These are phyloP conservation scores for Delonix regia DNA, from an alignment of 306 rosid species.

Conservation along the genomic window DNA sequence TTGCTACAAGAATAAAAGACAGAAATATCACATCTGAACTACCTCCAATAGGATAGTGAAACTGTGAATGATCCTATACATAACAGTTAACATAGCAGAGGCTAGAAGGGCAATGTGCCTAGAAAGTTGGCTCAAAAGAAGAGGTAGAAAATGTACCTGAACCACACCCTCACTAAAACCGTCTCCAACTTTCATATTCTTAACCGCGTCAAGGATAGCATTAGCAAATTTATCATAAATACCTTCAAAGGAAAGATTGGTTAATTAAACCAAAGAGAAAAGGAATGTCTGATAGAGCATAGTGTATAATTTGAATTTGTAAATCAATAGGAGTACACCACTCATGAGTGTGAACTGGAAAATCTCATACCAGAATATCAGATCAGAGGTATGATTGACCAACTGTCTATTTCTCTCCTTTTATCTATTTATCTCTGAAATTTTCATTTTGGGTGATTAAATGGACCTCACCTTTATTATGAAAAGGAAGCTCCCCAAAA, in stretches of 20 bases:
- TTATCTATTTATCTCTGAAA: conserved; percentile 19
- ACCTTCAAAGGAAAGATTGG: conserved; percentile 52
- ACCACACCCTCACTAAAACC: conserved; percentile 87
- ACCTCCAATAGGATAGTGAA: neutral
- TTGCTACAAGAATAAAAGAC: conserved; percentile 2
- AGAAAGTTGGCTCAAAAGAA: conserved; percentile 27
- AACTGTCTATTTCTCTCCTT: neutral
- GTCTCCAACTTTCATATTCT: conserved; percentile 86
- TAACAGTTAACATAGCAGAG: conserved; percentile 3
- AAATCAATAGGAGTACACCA: conserved; percentile 18
- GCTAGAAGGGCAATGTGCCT: conserved; percentile 21
- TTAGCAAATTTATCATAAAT: conserved; percentile 82
- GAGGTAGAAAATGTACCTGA: conserved; percentile 60
- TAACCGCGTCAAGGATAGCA: conserved; percentile 74
- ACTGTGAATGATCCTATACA: neutral
- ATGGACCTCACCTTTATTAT: no score
- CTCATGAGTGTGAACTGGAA: conserved; percentile 16
- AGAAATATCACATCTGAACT: conserved; percentile 25
- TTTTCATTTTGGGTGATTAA: no score
- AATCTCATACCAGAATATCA: conserved; percentile 20
- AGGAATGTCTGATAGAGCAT: neutral
- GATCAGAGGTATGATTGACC: neutral
- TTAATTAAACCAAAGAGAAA: neutral
- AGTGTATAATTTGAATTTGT: neutral
- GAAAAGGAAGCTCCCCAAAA: no score